A percentile compares a stretch with the other conserved stretches of the same genome.
phyloP scores from a whole-genome alignment of 2,329 filamentous ascomycete genomes.

The Kalaharituber pfeilii region DNA sequence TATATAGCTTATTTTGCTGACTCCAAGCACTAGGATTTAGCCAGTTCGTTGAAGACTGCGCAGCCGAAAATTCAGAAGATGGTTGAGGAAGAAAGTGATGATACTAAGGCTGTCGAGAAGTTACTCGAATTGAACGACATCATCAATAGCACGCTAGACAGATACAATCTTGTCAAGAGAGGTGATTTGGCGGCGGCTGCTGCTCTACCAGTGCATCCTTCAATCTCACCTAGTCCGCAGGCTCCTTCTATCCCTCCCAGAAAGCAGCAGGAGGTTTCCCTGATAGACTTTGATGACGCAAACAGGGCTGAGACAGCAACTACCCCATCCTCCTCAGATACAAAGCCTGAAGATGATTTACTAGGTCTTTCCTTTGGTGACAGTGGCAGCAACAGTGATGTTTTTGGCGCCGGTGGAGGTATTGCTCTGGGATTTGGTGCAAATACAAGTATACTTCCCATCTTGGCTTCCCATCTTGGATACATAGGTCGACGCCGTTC shows the following conservation, averaged over 20 bases:
- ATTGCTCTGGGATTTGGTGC: slow-evolving; percentile 67
- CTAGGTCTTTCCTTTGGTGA: slow-evolving; percentile 71
- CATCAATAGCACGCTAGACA: slow-evolving; percentile 88
- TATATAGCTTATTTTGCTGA: slow-evolving; percentile 7
- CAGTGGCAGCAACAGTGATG: slow-evolving; percentile 26
- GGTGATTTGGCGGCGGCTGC: slow-evolving; percentile 67
- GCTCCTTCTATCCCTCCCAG: neutral
- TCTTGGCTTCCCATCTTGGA: slow-evolving; percentile 1
- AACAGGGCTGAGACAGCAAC: slow-evolving; percentile 28
- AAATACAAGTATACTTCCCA: slow-evolving; percentile 45
- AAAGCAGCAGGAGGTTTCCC: slow-evolving; percentile 58
- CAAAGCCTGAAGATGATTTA: slow-evolving; percentile 63
- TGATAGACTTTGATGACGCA: slow-evolving; percentile 75
- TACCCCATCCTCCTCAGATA: slow-evolving; percentile 24
- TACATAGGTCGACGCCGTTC: slow-evolving; percentile 17
- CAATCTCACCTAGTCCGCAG: neutral
- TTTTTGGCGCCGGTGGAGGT: slow-evolving; percentile 51
- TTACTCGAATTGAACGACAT: slow-evolving; percentile 96
- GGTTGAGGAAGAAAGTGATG: slow-evolving; percentile 97
- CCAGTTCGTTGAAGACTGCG: slow-evolving; percentile 71
- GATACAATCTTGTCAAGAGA: slow-evolving; percentile 92
- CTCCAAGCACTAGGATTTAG: slow-evolving; percentile 49
- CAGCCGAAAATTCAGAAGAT: slow-evolving; percentile 99
- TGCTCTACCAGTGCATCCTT: slow-evolving; percentile 39
- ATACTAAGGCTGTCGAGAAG: slow-evolving; percentile 87